Base-by-base conservation (phyloP, 2,329 filamentous ascomycete genomes). In the Botrytis tulipae region DNA sequence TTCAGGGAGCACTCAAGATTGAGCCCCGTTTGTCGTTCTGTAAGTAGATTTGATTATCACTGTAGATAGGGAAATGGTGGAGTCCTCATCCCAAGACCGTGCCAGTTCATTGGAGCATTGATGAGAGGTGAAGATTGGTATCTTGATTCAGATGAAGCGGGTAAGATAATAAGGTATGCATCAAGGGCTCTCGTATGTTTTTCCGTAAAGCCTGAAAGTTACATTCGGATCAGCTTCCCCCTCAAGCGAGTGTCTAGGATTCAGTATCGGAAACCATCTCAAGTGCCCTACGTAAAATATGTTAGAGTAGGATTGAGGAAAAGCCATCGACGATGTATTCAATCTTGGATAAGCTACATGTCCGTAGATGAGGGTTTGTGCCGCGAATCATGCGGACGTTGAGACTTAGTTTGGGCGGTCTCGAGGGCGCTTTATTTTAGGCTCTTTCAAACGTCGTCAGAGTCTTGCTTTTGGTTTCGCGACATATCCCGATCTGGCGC, bases 151-250 rank as follows among this genome's bases (percentile, higher is more conserved):
- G 32, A 67, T 46, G n/a, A 35, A 51, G 32, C 42, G 37, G 44
- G 46, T 51, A 65, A 65, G 70, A 48, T 51, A 57, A 40, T 51
- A 35, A 71, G 35, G 44, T 22, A 66, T 71, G 42, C n/a, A 54
- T 71, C 35, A 65, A 65, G 59, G 57, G 54, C 67, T 70, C 67
- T 70, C 54, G 48, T 60, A 57, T 42, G 67, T 70, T 57, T 37
- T 59, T 57, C 48, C 37, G 37, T 35, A 40, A 68, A 54, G 65
- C 65, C 25, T 68, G 46, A 14, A 35, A 63, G 69, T 71, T 62
- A 40, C 69, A 62, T 71, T 71, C 70, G 70, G 60, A 71, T 54
- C 59, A 71, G 35, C 42, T 71, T 66, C 60, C 70, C 40, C 46
- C 37, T 59, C 40, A 44, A 70, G 51, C 66, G 66, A 70, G 57